Evolutionary conservation across 352 stramenopile genomes (phyloP), one percentile per base, ranked within the genome.

Genomic region (Elongisporangium anandrum): DNA sequence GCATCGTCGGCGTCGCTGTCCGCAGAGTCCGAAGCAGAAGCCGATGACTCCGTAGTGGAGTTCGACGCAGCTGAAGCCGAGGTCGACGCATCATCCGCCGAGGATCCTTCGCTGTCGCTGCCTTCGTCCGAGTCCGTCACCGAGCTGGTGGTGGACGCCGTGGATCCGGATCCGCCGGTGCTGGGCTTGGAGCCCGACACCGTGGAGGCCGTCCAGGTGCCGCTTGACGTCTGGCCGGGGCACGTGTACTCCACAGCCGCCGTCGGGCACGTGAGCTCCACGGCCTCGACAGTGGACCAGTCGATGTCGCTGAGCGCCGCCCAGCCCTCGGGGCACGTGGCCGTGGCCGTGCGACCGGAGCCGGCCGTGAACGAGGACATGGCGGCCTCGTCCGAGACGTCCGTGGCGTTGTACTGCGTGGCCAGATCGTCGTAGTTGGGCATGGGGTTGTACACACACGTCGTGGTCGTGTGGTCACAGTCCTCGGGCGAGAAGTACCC

Each of bases 401-500:
- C 59, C 0, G 67, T 82, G 29, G 56, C 58, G 22, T 77, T 78
- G 58, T 84, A 91, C 51, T 82, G 61, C 17, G 61, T 52, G 1
- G 69, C 64, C 2, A 96, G 54, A 29, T 57, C 65, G 9, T 87
- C 60, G 57, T 67, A 94, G 56, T 90, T 90, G n/a, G 83, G 83
- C 71, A 89, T 90, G 3, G 61, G 71, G 26, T 85, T 86, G 66
- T 88, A 95, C 13, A 63, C 63, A 60, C 87, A 96, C 12, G 63
- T 49, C 13, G 75, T 73, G 20, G 59, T 69, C 6, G 70, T 55
- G 52, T 92, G 73, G 39, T 94, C 77, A 51, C 85, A 96, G 34
- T 82, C 61, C 12, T 73, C 72, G 0, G 85, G 85, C 12, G 68
- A 75, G 50, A 85, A 94, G 64, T 91, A 96, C 0, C 87, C 87